Evolutionary conservation across 768 basidiomycete species (phyloP).

Genomic region (Boletellus sp.): DNA sequence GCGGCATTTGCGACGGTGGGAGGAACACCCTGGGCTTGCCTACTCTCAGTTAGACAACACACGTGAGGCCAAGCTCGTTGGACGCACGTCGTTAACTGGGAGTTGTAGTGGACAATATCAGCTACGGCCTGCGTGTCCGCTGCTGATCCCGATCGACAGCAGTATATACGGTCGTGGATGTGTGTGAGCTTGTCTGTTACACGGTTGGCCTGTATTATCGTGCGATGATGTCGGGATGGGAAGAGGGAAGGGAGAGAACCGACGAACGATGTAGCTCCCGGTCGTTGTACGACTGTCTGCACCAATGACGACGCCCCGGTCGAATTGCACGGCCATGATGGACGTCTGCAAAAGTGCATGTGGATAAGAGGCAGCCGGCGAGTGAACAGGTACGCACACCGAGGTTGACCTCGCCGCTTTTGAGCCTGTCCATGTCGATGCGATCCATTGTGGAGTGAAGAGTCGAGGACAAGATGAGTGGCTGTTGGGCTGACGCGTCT

Average conservation of each 20-base stretch:
- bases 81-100: constrained; percentile 71
- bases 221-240: neutral
- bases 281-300: constrained; percentile 97
- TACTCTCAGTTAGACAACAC: constrained; percentile 19
- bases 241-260: neutral
- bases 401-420: constrained; percentile 94
- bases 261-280: constrained; percentile 87
- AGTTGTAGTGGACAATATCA: constrained; percentile 79
- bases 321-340: constrained; percentile 98
- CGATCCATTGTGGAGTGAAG: constrained; percentile 44
- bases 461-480: constrained; percentile 20
- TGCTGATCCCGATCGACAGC: constrained; percentile 96
- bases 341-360: constrained; percentile 65
- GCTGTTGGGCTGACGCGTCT: constrained; percentile 52
- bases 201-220: constrained; percentile 72
- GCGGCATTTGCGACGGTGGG: constrained; percentile 84
- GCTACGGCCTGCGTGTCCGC: constrained; percentile 98
- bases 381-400: constrained; percentile 57
- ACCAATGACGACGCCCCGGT: constrained; percentile 91
- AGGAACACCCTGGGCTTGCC: constrained; percentile 56
- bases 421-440: constrained; percentile 84
- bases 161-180: constrained; percentile 97
- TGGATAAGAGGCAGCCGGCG: neutral
- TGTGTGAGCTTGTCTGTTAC: constrained; percentile 98
- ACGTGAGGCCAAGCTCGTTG: neutral